These are phyloP conservation scores for Persicaria maculosa DNA, from an alignment of 148 eudicot species.

Conservation along the genomic window DNA sequence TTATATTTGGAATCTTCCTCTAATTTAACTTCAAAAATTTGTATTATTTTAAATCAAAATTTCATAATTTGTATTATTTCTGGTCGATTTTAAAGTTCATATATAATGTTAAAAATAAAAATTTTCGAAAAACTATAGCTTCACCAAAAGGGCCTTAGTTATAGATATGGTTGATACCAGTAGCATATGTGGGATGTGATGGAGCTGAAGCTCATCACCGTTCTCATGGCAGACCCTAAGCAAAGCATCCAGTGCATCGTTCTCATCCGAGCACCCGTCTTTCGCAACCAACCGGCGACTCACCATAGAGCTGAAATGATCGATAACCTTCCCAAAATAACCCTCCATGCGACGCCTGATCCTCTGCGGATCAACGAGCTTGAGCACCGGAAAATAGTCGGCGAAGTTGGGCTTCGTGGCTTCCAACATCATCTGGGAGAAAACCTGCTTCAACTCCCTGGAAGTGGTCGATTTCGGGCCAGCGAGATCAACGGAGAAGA, in stretches of 20 bases:
- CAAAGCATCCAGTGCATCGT: not conserved
- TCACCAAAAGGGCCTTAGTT: too few relatives aligned
- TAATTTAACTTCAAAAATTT: too few relatives aligned
- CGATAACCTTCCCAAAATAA: not conserved
- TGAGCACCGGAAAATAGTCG: not conserved
- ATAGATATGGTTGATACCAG: not conserved
- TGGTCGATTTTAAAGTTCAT: too few relatives aligned
- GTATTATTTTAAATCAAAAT: too few relatives aligned
- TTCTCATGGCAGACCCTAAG: not conserved
- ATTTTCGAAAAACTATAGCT: too few relatives aligned
- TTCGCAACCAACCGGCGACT: not conserved
- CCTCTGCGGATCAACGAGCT: not conserved
- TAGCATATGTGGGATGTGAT: not conserved
- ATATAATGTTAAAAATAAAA: too few relatives aligned
- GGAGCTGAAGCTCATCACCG: not conserved
- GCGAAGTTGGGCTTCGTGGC: not conserved
- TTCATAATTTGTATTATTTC: too few relatives aligned
- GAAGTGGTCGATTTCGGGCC: not conserved
- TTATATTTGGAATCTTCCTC: too few relatives aligned
- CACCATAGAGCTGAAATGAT: not conserved
- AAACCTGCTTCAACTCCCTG: not conserved
- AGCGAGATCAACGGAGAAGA: slow-evolving; percentile 1
- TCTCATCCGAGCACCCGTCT: not conserved
- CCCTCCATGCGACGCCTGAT: not conserved
- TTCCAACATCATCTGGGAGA: not conserved